A percentile compares a stretch with the other conserved stretches of the same genome.
Conservation (phyloP, 805 yeast genomes). For the Helenozyma rhizophorensis region DNA sequence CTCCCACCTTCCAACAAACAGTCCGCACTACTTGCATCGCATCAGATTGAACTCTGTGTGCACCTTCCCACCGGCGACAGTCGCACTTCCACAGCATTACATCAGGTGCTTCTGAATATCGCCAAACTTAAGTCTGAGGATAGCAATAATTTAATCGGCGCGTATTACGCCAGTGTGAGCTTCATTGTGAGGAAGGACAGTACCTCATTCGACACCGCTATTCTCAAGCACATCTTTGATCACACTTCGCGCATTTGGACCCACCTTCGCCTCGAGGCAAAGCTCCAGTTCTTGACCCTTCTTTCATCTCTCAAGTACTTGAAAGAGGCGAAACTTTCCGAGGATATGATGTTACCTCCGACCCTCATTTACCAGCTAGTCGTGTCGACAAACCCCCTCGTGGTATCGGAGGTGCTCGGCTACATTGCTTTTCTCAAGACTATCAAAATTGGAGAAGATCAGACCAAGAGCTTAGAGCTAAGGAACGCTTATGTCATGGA, state of each 20-base stretch:
- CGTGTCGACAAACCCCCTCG: constrained; percentile 40
- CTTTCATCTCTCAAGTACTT: background rate
- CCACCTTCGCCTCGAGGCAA: constrained; percentile 3
- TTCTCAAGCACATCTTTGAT: background rate
- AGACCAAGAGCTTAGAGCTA: constrained; percentile 21
- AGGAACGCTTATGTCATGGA: constrained; percentile 55
- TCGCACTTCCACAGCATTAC: too few relatives aligned
- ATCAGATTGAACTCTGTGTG: too few relatives aligned
- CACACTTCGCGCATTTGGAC: constrained; percentile 1
- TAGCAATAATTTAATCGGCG: too few relatives aligned
- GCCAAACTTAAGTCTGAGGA: too few relatives aligned
- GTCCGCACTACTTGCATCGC: too few relatives aligned
- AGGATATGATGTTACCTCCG: constrained; percentile 27
- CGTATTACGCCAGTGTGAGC: too few relatives aligned
- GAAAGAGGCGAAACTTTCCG: too few relatives aligned
- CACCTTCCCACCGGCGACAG: too few relatives aligned
- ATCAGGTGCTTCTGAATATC: too few relatives aligned
- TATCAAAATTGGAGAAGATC: constrained; percentile 17
- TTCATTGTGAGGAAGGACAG: too few relatives aligned
- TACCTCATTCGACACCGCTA: too few relatives aligned
- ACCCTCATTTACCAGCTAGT: constrained; percentile 33
- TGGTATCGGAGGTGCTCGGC: constrained; percentile 44
- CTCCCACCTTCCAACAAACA: too few relatives aligned
- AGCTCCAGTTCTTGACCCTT: constrained; percentile 23
- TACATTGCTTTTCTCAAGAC: constrained; percentile 41